Evolutionary conservation across 768 basidiomycete genomes (phyloP), one percentile per base, ranked within the genome.

Genomic region (Naematelia aurantialba): DNA sequence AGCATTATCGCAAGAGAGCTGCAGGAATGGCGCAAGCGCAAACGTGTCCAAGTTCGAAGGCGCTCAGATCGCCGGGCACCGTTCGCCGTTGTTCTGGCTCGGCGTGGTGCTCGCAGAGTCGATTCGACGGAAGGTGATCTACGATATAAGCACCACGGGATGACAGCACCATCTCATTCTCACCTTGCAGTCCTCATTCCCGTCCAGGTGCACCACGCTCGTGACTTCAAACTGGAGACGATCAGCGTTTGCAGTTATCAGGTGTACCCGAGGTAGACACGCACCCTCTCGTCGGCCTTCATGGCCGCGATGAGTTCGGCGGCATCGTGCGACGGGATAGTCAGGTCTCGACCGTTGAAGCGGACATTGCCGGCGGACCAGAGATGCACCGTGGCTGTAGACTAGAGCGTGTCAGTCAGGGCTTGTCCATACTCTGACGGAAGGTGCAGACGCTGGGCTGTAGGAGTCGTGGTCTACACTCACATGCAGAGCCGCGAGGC

Each of bases 361-460:
- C 72, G 65, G 51, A 74, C 56, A 45, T 74, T 74, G 4, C 72
- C 72, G 10, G 62, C 72, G 13, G 72, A 70, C 72, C 72, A 74
- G 26, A 74, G 63, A 48, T 71, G 67, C 47, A 73, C 58, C 17
- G 57, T 61, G 13, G 66, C 26, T 48, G 65, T 21, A 17, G 69
- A 24, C 69, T 70, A 31, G 5, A 14, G 22, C 30, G 13, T 5
- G 45, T 62, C 25, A 59, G 54, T 26, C 4, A 46, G 19, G 22
- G 14, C 22, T 27, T 5, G 52, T 39, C 19, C 29, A 25, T 34
- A 13, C 24, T 14, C n/a, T 2, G 21, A 22, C 17, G 4, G 39
- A 3, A 55, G 17, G 47, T 30, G 26, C 27, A 27, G 31, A 25
- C 8, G 17, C 8, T 39, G 34, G 17, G 17, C 34, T 39, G 17